These are phyloP conservation scores for Aspergillus sp. DNA, from an alignment of 2,329 filamentous ascomycete species.

Conservation along the genomic window DNA sequence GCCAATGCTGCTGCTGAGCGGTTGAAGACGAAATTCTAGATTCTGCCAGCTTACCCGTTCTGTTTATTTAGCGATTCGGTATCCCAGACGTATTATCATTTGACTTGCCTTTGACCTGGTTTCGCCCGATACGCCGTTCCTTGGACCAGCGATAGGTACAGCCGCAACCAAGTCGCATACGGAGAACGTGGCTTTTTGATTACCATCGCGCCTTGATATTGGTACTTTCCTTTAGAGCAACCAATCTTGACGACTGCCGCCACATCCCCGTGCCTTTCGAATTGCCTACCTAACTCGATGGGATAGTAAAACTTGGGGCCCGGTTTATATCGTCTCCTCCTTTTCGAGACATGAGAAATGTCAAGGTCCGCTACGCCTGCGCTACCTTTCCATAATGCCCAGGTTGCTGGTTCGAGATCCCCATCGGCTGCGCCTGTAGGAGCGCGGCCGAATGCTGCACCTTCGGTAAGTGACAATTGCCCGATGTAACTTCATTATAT, in stretches of 20 bases:
- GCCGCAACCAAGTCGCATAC: slow-evolving; percentile 33
- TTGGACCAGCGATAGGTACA: slow-evolving; percentile 19
- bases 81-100: not conserved
- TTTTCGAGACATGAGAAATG: slow-evolving; percentile 55
- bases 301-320: slow-evolving; percentile 27
- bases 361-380: slow-evolving; percentile 60
- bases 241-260: not conserved
- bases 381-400: slow-evolving; percentile 58
- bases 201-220: slow-evolving; percentile 1
- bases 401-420: slow-evolving; percentile 30
- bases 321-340: slow-evolving; percentile 15
- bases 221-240: not conserved
- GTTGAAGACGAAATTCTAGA: slow-evolving; percentile 1
- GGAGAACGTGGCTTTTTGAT: slow-evolving; percentile 23
- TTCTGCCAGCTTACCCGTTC: slow-evolving; percentile 1
- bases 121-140: slow-evolving; percentile 1
- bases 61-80: not conserved
- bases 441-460: slow-evolving; percentile 27
- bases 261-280: not conserved
- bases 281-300: slow-evolving; percentile 16
- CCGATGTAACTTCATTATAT: not conserved
- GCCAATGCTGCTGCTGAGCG: not conserved
- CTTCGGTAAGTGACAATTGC: slow-evolving; percentile 33
- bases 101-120: slow-evolving; percentile 2
- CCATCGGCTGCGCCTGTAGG: slow-evolving; percentile 30